These are phyloP conservation scores for Senna tora DNA, from an alignment of 306 rosid species.

Conservation along the genomic window DNA sequence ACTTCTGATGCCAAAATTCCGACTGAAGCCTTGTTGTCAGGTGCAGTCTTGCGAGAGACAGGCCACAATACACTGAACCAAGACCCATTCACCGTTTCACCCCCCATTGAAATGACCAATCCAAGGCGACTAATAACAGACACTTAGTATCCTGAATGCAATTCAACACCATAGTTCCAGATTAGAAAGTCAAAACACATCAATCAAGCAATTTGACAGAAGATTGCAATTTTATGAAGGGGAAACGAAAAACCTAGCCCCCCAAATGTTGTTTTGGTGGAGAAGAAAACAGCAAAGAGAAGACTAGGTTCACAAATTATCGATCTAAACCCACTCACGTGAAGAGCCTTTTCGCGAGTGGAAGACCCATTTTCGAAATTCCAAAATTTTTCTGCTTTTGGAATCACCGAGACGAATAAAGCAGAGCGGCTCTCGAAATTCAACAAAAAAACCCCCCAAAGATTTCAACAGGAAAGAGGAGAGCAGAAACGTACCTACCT, in stretches of 20 bases:
- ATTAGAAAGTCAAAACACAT: slow-evolving; percentile 32
- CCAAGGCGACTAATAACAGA: slow-evolving; percentile 32
- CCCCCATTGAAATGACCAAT: slow-evolving; percentile 52
- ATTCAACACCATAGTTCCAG: slow-evolving; percentile 29
- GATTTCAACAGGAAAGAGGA: neutral
- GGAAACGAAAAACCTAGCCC: slow-evolving; percentile 31
- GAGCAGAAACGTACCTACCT: slow-evolving; percentile 32
- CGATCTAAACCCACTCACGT: slow-evolving; percentile 17
- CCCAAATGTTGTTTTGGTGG: slow-evolving; percentile 32
- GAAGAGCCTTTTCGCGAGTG: slow-evolving; percentile 13
- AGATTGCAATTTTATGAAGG: neutral
- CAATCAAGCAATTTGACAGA: slow-evolving; percentile 1
- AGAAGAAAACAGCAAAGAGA: slow-evolving; percentile 10
- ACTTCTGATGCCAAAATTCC: slow-evolving; percentile 84
- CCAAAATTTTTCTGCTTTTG: slow-evolving; percentile 2
- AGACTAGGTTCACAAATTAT: slow-evolving; percentile 16
- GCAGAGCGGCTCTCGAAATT: slow-evolving; percentile 13
- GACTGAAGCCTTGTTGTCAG: slow-evolving; percentile 58
- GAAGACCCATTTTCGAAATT: slow-evolving; percentile 38
- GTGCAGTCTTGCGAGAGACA: slow-evolving; percentile 53
- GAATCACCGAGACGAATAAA: slow-evolving; percentile 35
- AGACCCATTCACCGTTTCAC: slow-evolving; percentile 56
- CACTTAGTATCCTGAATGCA: slow-evolving; percentile 44
- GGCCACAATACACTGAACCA: slow-evolving; percentile 65
- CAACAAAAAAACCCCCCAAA: neutral